Conservation (phyloP, 345 rosid genomes). For the Eucalyptus regnans region DNA sequence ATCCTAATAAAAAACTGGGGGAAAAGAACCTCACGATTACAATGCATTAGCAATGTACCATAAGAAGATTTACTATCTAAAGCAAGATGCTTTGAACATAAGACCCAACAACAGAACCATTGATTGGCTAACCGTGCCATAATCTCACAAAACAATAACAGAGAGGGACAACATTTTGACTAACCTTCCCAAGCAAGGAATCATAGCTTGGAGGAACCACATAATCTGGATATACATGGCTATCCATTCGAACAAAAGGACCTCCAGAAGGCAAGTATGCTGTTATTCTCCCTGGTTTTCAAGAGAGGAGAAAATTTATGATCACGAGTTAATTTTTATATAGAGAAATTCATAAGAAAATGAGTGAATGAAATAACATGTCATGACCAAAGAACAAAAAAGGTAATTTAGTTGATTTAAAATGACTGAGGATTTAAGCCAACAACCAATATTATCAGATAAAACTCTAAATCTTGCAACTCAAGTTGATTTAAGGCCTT, state of each 20-base stretch:
- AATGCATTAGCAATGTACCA: not conserved
- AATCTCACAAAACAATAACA: not conserved
- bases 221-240: slow-evolving; percentile 94
- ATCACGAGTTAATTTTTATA: not conserved
- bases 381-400: not conserved
- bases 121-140: not conserved
- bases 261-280: slow-evolving; percentile 98
- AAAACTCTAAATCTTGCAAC: not conserved
- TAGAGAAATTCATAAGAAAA: not conserved
- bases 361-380: not conserved
- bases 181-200: slow-evolving; percentile 95
- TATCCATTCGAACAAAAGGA: slow-evolving; percentile 99
- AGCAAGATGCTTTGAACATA: not conserved
- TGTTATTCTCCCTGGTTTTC: slow-evolving; percentile 69
- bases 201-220: slow-evolving; percentile 99
- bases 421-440: not conserved
- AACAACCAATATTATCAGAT: not conserved
- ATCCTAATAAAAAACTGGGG: not conserved
- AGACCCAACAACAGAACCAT: not conserved
- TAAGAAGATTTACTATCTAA: not conserved
- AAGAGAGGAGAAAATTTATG: not conserved
- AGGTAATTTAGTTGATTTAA: not conserved
- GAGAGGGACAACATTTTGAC: not conserved
- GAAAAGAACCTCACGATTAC: not conserved
- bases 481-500: not conserved